phyloP scores from a whole-genome alignment of 768 basidiomycete genomes.

The Xerocomellus amylosporus region DNA sequence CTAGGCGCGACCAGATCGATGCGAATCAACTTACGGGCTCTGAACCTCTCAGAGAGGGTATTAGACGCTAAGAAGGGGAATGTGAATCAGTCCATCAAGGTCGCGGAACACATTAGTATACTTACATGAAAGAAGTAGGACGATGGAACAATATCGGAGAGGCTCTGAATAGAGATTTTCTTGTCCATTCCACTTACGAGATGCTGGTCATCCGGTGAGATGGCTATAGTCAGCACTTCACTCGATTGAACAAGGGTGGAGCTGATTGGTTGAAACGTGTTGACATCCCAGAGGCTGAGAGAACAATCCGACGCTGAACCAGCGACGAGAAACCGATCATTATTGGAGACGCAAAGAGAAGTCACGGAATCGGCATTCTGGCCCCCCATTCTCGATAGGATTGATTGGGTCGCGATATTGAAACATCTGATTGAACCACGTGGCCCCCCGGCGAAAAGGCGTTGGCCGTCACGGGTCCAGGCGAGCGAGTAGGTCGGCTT shows the following conservation, averaged over 20 bases:
- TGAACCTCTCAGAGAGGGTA: neutral
- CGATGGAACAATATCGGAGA: neutral
- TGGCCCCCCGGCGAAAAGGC: constrained; percentile 9
- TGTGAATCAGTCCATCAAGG: neutral
- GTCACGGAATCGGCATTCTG: constrained; percentile 1
- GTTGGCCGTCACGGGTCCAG: constrained; percentile 5
- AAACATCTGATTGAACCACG: constrained; percentile 8
- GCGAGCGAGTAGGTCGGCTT: constrained; percentile 1
- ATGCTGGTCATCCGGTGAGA: constrained; percentile 4
- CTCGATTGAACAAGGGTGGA: neutral
- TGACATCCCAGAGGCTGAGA: constrained; percentile 7
- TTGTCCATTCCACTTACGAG: neutral
- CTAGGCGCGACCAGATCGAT: neutral
- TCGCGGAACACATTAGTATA: too few species aligned
- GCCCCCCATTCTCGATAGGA: neutral
- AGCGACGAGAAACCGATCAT: constrained; percentile 6
- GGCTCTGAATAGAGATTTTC: neutral
- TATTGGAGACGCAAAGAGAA: constrained; percentile 2
- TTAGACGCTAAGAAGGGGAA: neutral
- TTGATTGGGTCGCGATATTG: neutral
- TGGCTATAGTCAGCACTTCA: neutral
- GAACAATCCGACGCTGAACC: constrained; percentile 1
- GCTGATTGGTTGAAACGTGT: neutral
- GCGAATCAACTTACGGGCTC: neutral
- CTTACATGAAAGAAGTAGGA: constrained; percentile 4